Conservation (phyloP, 441 rosid genomes). For the Arabidopsis lyrata region DNA sequence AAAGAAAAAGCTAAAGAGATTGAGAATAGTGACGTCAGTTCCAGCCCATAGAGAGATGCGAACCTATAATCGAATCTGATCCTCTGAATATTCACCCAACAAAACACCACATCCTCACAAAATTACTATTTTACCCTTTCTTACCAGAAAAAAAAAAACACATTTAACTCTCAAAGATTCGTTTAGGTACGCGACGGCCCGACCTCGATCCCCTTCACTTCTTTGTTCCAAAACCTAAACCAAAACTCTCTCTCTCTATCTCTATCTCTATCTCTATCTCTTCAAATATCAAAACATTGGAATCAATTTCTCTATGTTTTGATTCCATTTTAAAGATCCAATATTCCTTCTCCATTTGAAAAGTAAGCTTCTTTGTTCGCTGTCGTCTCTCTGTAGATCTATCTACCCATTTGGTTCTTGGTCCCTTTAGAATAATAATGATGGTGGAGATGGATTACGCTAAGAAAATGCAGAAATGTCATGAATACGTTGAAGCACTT, state of each 20-base stretch:
- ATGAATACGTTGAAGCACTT: constrained; percentile 70
- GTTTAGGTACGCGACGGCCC: constrained; percentile 50
- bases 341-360: constrained; percentile 31
- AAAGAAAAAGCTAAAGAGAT: not conserved
- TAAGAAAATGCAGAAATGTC: constrained; percentile 61
- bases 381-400: constrained; percentile 23
- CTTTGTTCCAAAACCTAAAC: constrained; percentile 15
- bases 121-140: constrained; percentile 32
- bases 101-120: not conserved
- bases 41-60: constrained; percentile 34
- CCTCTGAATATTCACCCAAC: constrained; percentile 43
- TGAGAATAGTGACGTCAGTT: constrained; percentile 40
- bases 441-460: constrained; percentile 50
- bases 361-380: not conserved
- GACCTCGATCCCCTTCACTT: constrained; percentile 37
- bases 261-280: constrained; percentile 5
- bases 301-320: constrained; percentile 9
- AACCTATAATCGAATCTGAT: constrained; percentile 42
- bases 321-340: constrained; percentile 44
- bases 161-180: constrained; percentile 33
- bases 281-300: not conserved
- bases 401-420: constrained; percentile 20
- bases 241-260: constrained; percentile 11
- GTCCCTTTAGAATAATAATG: not conserved
- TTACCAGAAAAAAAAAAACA: not conserved